Conservation (phyloP, 257 asterid species). For the Eustoma russellianum region DNA sequence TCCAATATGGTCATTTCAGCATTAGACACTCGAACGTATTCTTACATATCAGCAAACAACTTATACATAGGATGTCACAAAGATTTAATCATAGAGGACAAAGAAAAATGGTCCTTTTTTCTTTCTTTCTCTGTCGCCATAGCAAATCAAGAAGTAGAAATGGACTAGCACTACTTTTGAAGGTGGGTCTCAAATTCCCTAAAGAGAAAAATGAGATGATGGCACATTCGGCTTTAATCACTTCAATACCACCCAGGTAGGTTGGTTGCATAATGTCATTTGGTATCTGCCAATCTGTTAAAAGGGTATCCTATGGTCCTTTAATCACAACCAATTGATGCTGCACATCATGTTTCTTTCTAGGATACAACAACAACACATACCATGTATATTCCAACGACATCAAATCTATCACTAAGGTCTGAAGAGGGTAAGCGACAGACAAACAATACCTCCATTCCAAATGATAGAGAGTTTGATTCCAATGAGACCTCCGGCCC, state of each 20-base stretch:
- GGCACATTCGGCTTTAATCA: not conserved
- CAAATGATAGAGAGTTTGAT: too few species aligned
- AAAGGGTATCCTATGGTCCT: conserved; percentile 2
- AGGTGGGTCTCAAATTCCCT: conserved; percentile 24
- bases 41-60: too few species aligned
- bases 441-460: too few species aligned
- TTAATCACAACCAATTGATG: not conserved
- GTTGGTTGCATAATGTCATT: not conserved
- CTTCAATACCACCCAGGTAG: not conserved
- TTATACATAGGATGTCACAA: too few species aligned
- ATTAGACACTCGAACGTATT: too few species aligned
- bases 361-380: too few species aligned
- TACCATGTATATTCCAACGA: too few species aligned
- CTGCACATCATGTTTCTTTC: conserved; percentile 11
- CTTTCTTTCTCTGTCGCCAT: conserved; percentile 13
- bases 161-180: conserved; percentile 26
- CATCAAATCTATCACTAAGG: too few species aligned
- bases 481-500: too few species aligned
- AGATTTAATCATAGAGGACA: conserved; percentile 19
- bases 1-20: too few species aligned
- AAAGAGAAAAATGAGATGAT: conserved; percentile 13
- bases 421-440: too few species aligned
- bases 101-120: conserved; percentile 11
- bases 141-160: conserved; percentile 27
- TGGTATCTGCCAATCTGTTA: too few species aligned